Evolutionary conservation across 129 eudicot species (phyloP), one percentile per base, ranked within the genome.

Genomic region (Chrysanthemum makinoi): DNA sequence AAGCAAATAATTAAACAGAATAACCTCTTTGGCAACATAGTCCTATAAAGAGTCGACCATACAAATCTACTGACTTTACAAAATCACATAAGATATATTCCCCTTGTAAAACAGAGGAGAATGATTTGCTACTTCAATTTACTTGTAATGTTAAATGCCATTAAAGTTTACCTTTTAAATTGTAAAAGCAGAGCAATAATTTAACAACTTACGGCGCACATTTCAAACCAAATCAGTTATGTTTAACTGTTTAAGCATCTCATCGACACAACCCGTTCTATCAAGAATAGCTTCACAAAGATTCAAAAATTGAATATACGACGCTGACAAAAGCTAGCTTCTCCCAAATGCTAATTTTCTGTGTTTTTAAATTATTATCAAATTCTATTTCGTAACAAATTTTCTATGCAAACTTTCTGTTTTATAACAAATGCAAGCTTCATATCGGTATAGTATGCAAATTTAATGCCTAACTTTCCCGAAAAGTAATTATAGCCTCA

Each of bases 21-120:
- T 73, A 62, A 62, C 52, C 18, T 26, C 19, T 48, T 61, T 62
- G 20, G 20, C 70, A 50, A 50, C 19, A 62, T 49, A 47, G 53
- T 47, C 77, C 7, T 24, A 26, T 2, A 10, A 39, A 39, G 46
- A 39, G 46, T 39, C 46, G 1, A 39, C 46, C 46, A 39, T 39
- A 39, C 46, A 39, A 39, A 39, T 39, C 10, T 39, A 39, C 8
- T 0, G 43, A 39, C 10, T 39, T 1, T 39, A 39, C 46, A 39
- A 39, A 39, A 8, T 39, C 46, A 39, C 46, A 6, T 8, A 39
- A 39, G 46, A 39, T 39, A 39, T 39, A 6, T 39, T 39, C 46
- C 46, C 46, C 46, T 39, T 39, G 46, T 6, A 2, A 39, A 39
- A 39, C 10, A 70, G 20, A 50, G 39, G 70, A n/a, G 11, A 47